Evolutionary conservation across 441 rosid species (phyloP), one percentile per base, ranked within the genome.

Genomic region (Hura crepitans): DNA sequence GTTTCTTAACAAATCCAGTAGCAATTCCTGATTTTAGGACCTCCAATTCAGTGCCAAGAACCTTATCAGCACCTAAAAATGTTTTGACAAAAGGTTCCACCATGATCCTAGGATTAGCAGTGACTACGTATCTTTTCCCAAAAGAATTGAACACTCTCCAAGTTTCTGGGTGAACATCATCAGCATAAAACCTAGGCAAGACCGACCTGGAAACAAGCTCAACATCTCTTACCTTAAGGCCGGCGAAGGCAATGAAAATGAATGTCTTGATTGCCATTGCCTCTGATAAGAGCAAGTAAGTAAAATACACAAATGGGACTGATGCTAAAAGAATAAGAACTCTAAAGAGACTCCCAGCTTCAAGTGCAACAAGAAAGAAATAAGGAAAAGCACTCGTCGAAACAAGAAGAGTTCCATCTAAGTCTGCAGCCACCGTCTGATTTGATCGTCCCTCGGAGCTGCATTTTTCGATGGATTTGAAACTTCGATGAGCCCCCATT

Each of bases 161-260:
- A 3, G 90, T 76, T 63, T 89, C 91, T 0, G 94, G 94, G 64
- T 86, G 92, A 42, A 93, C 96, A 62, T 93, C 97, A 45, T 91
- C 97, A 0, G 93, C 87, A 53, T 87, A 93, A 75, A 93, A 93
- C 72, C 70, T 88, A 0, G 97, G 93, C 64, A 93, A 77, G 4
- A 93, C 96, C 13, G 98, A 91, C 74, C 89, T 79, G 1, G 85
- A 82, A 66, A 89, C 96, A 9, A 88, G 84, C 85, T 93, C 97
- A n/a, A 93, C 65, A 58, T 93, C 91, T 65, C 79, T 72, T 25
- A 84, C 74, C 59, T 84, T 87, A 50, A 93, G 74, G 39, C 98
- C 93, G 8, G 89, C 84, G 42, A 89, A 75, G 57, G 97, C 58
- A 28, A 90, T 86, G 80, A 86, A 93, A 15, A 87, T 58, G 33